A percentile compares a stretch with the other conserved stretches of the same genome.
Evolutionary conservation across 1,284 basidiomycete species (phyloP).

Genomic region (Lentinus polychrous): DNA sequence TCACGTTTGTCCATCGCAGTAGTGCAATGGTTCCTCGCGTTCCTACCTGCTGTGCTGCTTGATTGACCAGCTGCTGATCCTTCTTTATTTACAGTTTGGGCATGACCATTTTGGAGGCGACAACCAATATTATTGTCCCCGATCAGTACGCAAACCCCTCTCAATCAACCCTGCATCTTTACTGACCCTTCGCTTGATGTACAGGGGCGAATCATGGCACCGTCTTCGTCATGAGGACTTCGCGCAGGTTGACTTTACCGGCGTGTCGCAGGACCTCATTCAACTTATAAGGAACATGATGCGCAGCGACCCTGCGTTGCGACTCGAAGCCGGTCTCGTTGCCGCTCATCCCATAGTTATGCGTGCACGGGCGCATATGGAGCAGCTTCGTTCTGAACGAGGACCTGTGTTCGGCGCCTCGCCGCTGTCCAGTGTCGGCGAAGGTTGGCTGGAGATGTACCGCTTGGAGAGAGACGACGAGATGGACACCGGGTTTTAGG

Average conservation of each 20-base stretch:
- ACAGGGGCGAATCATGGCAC: slow-evolving; percentile 88
- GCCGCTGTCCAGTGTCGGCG: slow-evolving; percentile 52
- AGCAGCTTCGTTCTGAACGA: slow-evolving; percentile 37
- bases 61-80: background rate
- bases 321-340: slow-evolving; percentile 57
- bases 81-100: slow-evolving; percentile 59
- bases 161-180: background rate
- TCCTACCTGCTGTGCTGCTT: background rate
- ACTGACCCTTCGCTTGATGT: slow-evolving; percentile 2
- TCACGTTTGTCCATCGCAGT: background rate
- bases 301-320: slow-evolving; percentile 58
- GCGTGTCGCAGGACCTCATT: slow-evolving; percentile 51
- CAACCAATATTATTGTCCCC: slow-evolving; percentile 93
- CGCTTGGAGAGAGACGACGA: slow-evolving; percentile 29
- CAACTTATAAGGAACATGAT: slow-evolving; percentile 75
- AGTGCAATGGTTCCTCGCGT: background rate
- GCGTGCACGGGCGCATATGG: slow-evolving; percentile 64
- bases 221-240: slow-evolving; percentile 90
- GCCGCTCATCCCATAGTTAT: slow-evolving; percentile 63
- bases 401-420: slow-evolving; percentile 53
- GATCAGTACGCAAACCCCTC: slow-evolving; percentile 68
- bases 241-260: slow-evolving; percentile 77
- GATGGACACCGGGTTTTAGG: slow-evolving; percentile 16
- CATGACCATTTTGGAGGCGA: slow-evolving; percentile 92
- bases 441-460: slow-evolving; percentile 58